phyloP scores from a whole-genome alignment of 106 monocot genomes.

The Apostasia shenzhenica region DNA sequence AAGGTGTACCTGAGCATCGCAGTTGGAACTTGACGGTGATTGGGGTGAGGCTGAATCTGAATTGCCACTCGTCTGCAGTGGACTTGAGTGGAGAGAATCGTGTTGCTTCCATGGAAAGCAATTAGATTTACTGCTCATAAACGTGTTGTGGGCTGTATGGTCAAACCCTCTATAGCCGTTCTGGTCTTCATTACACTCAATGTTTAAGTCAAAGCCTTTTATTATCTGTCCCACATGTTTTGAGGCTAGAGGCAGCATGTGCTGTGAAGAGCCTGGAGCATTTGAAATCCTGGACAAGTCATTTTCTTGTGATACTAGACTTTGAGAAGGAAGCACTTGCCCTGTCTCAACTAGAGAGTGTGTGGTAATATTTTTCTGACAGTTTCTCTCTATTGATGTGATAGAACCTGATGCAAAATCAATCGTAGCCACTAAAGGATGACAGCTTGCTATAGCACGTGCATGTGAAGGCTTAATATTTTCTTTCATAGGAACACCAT shows the following conservation, averaged over 20 bases:
- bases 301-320: slow-evolving; percentile 1
- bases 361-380: slow-evolving; percentile 3
- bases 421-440: neutral
- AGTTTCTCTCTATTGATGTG: slow-evolving; percentile 18
- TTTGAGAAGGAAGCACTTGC: slow-evolving; percentile 6
- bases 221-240: slow-evolving; percentile 4
- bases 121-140: slow-evolving; percentile 13
- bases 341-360: slow-evolving; percentile 6
- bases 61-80: slow-evolving; percentile 62
- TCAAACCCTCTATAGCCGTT: slow-evolving; percentile 17
- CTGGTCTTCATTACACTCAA: slow-evolving; percentile 31
- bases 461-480: slow-evolving; percentile 7
- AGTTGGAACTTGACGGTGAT: slow-evolving; percentile 57
- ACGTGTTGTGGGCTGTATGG: slow-evolving; percentile 7
- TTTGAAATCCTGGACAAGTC: slow-evolving; percentile 1
- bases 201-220: slow-evolving; percentile 77
- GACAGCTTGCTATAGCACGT: slow-evolving; percentile 9
- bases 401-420: slow-evolving; percentile 7
- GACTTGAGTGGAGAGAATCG: slow-evolving; percentile 46
- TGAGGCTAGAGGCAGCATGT: slow-evolving; percentile 18
- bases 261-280: slow-evolving; percentile 5
- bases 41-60: slow-evolving; percentile 61
- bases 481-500: slow-evolving; percentile 19
- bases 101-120: slow-evolving; percentile 32
- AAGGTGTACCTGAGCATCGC: slow-evolving; percentile 48